A percentile compares a stretch with the other conserved stretches of the same genome.
phyloP scores from a whole-genome alignment of 352 stramenopile species.

The Phytophthora ramorum region DNA sequence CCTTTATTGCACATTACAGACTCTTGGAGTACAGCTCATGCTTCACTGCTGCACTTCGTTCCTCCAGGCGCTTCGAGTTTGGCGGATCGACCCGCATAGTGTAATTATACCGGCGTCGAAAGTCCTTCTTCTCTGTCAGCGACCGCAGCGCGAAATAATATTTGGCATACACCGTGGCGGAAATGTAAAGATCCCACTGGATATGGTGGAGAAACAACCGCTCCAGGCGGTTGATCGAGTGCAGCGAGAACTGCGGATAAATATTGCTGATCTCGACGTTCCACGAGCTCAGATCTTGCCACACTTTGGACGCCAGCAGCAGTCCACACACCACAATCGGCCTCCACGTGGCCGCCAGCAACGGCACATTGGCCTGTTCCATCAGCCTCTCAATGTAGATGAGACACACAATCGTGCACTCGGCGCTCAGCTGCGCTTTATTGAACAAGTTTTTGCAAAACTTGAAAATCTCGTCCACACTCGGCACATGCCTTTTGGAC shows the following conservation, averaged over 20 bases:
- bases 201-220: slow-evolving; percentile 96
- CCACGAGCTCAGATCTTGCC: slow-evolving; percentile 98
- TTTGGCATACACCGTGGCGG: slow-evolving; percentile 95
- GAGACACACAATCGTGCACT: slow-evolving; percentile 98
- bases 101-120: slow-evolving; percentile 91
- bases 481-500: slow-evolving; percentile 85
- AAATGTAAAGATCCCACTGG: slow-evolving; percentile 99
- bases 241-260: slow-evolving; percentile 98
- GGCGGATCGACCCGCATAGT: slow-evolving; percentile 88
- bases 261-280: slow-evolving; percentile 98
- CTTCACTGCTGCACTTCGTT: slow-evolving; percentile 81
- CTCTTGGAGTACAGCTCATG: slow-evolving; percentile 89
- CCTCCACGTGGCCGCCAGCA: slow-evolving; percentile 97
- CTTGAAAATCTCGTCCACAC: slow-evolving; percentile 92
- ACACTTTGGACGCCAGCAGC: slow-evolving; percentile 98
- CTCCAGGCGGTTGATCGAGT: slow-evolving; percentile 98
- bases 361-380: slow-evolving; percentile 95
- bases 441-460: slow-evolving; percentile 97
- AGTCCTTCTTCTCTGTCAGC: slow-evolving; percentile 92
- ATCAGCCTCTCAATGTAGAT: slow-evolving; percentile 99
- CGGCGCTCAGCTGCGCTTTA: slow-evolving; percentile 95
- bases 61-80: slow-evolving; percentile 88
- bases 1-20: slow-evolving; percentile 46
- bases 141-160: slow-evolving; percentile 99
- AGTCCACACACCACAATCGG: slow-evolving; percentile 98